Conservation (phyloP, 345 rosid genomes). For the Acer yangbiense region DNA sequence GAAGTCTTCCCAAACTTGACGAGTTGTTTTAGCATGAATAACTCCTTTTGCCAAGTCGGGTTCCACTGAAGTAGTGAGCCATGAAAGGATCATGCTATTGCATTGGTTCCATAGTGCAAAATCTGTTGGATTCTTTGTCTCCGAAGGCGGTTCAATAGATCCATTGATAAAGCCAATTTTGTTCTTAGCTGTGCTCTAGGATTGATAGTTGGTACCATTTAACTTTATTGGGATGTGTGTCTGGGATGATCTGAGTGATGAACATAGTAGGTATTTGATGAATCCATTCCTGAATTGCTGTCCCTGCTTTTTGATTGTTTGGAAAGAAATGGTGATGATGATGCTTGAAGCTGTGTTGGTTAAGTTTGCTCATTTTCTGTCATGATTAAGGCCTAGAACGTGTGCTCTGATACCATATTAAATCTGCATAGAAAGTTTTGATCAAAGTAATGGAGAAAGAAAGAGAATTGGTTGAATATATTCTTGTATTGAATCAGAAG, state of each 20-base stretch:
- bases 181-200: background rate
- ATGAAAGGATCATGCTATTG: conserved; percentile 11
- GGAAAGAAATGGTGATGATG: too few species aligned
- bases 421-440: too few species aligned
- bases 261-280: background rate
- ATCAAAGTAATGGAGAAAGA: too few species aligned
- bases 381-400: too few species aligned
- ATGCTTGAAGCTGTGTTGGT: too few species aligned
- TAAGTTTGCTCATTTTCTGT: too few species aligned
- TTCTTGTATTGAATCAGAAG: too few species aligned
- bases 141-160: background rate
- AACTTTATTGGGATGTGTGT: background rate
- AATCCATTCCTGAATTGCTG: too few species aligned
- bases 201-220: background rate
- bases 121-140: background rate
- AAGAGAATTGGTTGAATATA: too few species aligned
- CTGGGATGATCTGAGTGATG: background rate
- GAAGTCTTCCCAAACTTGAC: conserved; percentile 19
- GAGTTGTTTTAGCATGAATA: conserved; percentile 5
- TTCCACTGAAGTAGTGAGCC: conserved; percentile 13
- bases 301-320: too few species aligned
- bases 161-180: background rate
- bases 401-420: too few species aligned
- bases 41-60: conserved; percentile 9
- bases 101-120: background rate